These are phyloP conservation scores for Cladosporium cucumerinum DNA, from an alignment of 2,329 filamentous ascomycete species.

Conservation along the genomic window DNA sequence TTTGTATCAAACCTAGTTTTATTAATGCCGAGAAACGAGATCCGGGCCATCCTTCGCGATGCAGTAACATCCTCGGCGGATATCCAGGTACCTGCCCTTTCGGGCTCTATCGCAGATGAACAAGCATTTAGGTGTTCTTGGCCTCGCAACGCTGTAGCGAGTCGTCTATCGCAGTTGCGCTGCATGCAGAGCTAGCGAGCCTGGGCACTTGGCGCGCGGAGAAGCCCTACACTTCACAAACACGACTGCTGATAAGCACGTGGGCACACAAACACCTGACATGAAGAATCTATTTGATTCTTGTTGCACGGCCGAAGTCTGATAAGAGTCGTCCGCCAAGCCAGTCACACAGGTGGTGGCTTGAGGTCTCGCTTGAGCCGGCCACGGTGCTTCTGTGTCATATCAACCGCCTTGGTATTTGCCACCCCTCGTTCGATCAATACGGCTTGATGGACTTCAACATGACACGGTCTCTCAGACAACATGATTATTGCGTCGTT, in stretches of 20 bases:
- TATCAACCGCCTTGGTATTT: background rate
- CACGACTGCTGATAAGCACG: constrained; percentile 4
- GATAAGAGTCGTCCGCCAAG: background rate
- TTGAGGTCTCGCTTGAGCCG: background rate
- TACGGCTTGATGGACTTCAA: background rate
- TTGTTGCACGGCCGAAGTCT: background rate
- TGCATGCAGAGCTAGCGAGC: constrained; percentile 2
- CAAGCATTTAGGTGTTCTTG: constrained; percentile 7
- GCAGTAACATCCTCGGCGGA: background rate
- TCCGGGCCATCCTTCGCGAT: background rate
- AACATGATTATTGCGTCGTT: background rate
- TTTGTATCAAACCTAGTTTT: background rate
- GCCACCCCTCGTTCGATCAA: background rate
- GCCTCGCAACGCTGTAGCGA: background rate
- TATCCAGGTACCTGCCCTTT: constrained; percentile 6
- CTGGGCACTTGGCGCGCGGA: constrained; percentile 7
- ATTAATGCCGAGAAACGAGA: constrained; percentile 5
- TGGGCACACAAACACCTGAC: background rate
- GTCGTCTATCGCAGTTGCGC: background rate
- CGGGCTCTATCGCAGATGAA: background rate
- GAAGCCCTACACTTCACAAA: background rate
- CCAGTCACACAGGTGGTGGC: background rate
- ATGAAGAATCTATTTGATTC: background rate
- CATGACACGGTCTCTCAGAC: background rate
- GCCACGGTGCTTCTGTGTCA: background rate